phyloP scores from a whole-genome alignment of 1,139 yeast genomes.

The Candida sp. region DNA sequence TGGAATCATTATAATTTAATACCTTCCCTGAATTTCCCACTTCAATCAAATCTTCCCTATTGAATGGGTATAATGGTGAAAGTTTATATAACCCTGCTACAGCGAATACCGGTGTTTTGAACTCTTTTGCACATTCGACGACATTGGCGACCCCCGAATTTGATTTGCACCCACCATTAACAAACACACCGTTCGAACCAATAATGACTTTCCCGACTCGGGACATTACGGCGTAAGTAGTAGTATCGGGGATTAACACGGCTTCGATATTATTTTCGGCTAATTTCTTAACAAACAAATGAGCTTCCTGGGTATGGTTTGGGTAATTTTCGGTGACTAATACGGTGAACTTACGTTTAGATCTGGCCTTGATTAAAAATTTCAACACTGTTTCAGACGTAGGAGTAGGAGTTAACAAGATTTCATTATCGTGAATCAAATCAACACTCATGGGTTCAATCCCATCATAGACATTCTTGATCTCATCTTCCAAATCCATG shows the following conservation, averaged over 20 bases:
- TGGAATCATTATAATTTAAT: slow-evolving; percentile 64
- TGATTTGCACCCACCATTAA: slow-evolving; percentile 93
- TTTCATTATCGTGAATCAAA: slow-evolving; percentile 92
- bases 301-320: slow-evolving; percentile 74
- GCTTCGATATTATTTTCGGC: slow-evolving; percentile 89
- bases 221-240: slow-evolving; percentile 95
- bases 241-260: slow-evolving; percentile 87
- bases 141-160: slow-evolving; percentile 90
- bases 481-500: slow-evolving; percentile 89
- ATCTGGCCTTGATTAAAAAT: slow-evolving; percentile 81
- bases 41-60: slow-evolving; percentile 82
- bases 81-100: slow-evolving; percentile 93
- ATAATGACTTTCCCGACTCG: slow-evolving; percentile 94
- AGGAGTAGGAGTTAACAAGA: slow-evolving; percentile 90
- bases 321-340: slow-evolving; percentile 93
- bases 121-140: slow-evolving; percentile 95
- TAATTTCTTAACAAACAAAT: slow-evolving; percentile 72
- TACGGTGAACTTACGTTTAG: slow-evolving; percentile 89
- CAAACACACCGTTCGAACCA: slow-evolving; percentile 89
- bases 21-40: slow-evolving; percentile 93
- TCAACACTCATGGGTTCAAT: slow-evolving; percentile 89
- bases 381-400: slow-evolving; percentile 86
- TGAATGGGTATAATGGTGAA: slow-evolving; percentile 92
- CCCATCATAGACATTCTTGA: slow-evolving; percentile 84
- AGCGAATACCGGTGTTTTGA: slow-evolving; percentile 91